Evolutionary conservation across 768 basidiomycete species (phyloP).

Genomic region (Cubamyces lactineus): DNA sequence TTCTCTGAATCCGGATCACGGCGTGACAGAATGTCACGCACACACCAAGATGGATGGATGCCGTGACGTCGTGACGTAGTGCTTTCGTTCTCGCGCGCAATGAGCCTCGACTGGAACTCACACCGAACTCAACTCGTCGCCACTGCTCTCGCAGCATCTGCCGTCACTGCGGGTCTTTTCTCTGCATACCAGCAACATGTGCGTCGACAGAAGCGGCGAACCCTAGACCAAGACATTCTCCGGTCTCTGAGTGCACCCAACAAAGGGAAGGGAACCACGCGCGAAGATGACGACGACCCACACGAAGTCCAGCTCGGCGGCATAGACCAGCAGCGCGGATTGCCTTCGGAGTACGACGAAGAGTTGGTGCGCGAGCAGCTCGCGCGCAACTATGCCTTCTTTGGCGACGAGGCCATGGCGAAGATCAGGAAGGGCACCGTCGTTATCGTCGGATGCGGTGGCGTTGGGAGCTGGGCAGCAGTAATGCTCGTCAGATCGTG

Average conservation of each 20-base stretch:
- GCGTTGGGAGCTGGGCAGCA: conserved; percentile 95
- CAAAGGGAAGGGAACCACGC: conserved; percentile 5
- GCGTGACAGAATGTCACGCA: not conserved
- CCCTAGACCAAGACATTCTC: conserved; percentile 60
- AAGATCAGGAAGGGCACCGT: conserved; percentile 76
- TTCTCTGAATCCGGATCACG: not conserved
- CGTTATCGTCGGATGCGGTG: conserved; percentile 92
- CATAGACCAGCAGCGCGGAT: not conserved
- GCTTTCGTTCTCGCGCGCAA: conserved; percentile 1
- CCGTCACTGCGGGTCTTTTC: conserved; percentile 62
- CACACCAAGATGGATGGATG: not conserved
- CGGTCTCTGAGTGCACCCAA: conserved; percentile 46
- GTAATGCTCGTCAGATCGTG: conserved; percentile 92
- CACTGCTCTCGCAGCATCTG: conserved; percentile 66
- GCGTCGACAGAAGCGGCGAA: conserved; percentile 48
- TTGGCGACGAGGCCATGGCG: conserved; percentile 87
- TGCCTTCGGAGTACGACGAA: conserved; percentile 60
- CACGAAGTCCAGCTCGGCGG: conserved; percentile 13
- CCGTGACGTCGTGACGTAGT: not conserved
- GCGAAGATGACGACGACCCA: conserved; percentile 3
- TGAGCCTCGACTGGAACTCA: conserved; percentile 40
- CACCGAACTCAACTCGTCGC: conserved; percentile 68
- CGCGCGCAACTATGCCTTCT: conserved; percentile 92
- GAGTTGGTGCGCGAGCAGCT: conserved; percentile 86
- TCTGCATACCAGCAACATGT: conserved; percentile 57